Evolutionary conservation across 768 basidiomycete species (phyloP), one percentile per base, ranked within the genome.

Genomic region (Psilocybe sp.): DNA sequence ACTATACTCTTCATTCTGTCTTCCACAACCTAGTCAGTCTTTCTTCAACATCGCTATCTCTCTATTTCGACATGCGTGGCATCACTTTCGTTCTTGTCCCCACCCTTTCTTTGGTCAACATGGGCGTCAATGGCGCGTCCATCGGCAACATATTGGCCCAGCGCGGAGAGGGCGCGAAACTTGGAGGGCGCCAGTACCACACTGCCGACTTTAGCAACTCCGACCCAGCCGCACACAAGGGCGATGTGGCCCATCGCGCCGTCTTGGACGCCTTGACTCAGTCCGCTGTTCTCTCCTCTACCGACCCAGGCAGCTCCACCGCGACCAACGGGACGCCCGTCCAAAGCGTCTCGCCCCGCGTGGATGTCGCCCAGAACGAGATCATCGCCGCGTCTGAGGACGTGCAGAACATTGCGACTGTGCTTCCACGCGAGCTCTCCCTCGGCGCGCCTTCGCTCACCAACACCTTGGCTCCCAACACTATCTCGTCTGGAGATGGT

Each of bases 161-260:
- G 23, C 44, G 18, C 43, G 5, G 16, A 16, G 33, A 35, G 8
- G 40, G 12, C 37, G 38, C 39, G 23, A 18, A 40, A 13, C 32
- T 16, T 37, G 41, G 5, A 15, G 5, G 8, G 42, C 62, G 60
- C 39, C 59, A 59, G 20, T 16, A 60, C 20, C 62, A 59, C 50
- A 56, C 50, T 38, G 59, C 60, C 18, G 62, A 64, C 54, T 64
- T 60, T 40, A 57, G 55, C 39, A 34, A 46, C 36, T 2, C 38
- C 39, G 33, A 19, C 28, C 33, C n/a, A 15, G 40, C n/a, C 38
- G 19, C 38, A 19, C 39, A 40, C n/a, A 28, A 16, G 11, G 28
- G n/a, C 2, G 12, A 12, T 12, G 39, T 33, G 33, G 33, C 28
- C 39, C 40, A 37, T 28, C 40, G 23, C 16, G 13, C 41, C 20